Base-by-base conservation (phyloP, 208 protist species). In the Vickermania ingenoplastis region DNA sequence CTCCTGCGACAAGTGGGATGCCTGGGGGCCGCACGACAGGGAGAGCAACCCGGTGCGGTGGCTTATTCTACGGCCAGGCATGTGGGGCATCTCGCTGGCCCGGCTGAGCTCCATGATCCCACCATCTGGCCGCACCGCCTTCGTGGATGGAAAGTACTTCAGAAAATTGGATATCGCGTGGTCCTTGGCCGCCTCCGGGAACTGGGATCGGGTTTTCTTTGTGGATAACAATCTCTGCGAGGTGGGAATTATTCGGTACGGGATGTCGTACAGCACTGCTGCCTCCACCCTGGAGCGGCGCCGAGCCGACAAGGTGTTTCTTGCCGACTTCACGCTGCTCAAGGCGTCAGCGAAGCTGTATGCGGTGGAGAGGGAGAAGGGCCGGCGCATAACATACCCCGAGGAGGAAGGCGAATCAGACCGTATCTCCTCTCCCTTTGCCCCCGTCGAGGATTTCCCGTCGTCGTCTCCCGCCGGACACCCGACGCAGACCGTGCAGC, bases 211-310 rank as follows among this genome's bases (percentile, higher is more conserved):
- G 27, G 83, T 93, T 1, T 87, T 93, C 41, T 93, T 93, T 50
- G 71, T 93, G 5, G 86, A 93, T 71, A 93, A 93, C 66, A 87
- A 91, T 61, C 69, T 93, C 53, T 79, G 71, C 24, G 86, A 93
- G 67, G 59, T 91, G 11, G 86, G 83, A 4, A 62, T 90, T 21
- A 73, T 87, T 25, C 77, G 73, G 2, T 79, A 73, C 50, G 83
- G 83, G 0, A 71, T 86, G 66, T 45, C 36, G 36, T 45, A 45
- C 17, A 45, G 36, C 17, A 45, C 36, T 7, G 36, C 36, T 7
- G 36, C 36, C 17, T 45, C 36, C 50, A 57, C 80, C 31, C 64
- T 75, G 29, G 69, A 81, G 21, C 63, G 86, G 57, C 70, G 77
- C 30, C 51, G 65, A 13, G 63, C 57, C 13, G 63, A 68, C 31